phyloP scores from a whole-genome alignment of 345 rosid genomes.

The Hypericum perforatum region DNA sequence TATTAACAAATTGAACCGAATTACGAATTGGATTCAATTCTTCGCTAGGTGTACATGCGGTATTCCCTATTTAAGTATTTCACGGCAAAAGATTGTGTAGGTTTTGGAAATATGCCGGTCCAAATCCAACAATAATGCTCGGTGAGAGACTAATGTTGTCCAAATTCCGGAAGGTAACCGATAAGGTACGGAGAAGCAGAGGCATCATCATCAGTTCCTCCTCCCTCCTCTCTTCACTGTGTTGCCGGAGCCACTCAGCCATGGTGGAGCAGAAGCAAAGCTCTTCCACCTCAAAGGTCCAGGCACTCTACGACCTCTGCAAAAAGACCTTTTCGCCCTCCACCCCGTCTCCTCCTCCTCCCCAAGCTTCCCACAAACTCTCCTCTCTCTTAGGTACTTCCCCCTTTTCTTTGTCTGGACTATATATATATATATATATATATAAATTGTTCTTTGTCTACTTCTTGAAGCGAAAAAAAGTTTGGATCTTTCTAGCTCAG shows the following conservation, averaged over 20 bases:
- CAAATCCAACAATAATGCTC: background rate
- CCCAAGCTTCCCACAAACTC: constrained; percentile 36
- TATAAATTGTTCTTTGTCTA: background rate
- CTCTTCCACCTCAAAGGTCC: constrained; percentile 39
- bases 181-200: constrained; percentile 25
- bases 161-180: constrained; percentile 36
- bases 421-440: too few species aligned
- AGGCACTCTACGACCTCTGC: constrained; percentile 63
- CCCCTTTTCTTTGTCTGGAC: constrained; percentile 1
- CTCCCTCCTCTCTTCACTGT: background rate
- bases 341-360: constrained; percentile 34
- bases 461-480: background rate
- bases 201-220: constrained; percentile 14
- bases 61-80: too few species aligned
- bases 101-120: background rate
- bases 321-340: constrained; percentile 44
- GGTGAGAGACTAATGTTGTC: constrained; percentile 23
- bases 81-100: too few species aligned
- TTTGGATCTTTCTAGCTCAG: background rate
- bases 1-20: too few species aligned
- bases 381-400: constrained; percentile 64
- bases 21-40: too few species aligned
- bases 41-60: too few species aligned
- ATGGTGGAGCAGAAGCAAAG: constrained; percentile 31
- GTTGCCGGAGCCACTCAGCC: constrained; percentile 23